Evolutionary conservation across 1,284 basidiomycete genomes (phyloP).

Genomic region (Marasmius tenuissimus): DNA sequence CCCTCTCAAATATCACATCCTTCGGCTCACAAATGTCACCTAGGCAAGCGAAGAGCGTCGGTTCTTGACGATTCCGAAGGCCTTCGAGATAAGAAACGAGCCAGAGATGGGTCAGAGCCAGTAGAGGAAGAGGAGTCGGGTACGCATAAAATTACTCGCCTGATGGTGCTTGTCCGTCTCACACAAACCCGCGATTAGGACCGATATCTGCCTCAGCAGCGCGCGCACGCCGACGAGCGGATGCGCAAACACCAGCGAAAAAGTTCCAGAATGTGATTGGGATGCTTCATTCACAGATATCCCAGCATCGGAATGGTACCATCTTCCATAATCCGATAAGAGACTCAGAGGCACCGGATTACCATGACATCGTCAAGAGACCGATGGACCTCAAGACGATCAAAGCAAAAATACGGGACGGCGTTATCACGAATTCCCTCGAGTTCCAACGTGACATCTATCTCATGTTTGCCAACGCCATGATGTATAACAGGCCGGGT

Average conservation of each 20-base stretch:
- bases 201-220: constrained; percentile 25
- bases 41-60: constrained; percentile 71
- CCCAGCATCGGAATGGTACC: constrained; percentile 81
- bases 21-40: background rate
- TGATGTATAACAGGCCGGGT: constrained; percentile 90
- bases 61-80: constrained; percentile 49
- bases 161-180: background rate
- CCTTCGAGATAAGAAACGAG: constrained; percentile 58
- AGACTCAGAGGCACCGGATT: constrained; percentile 84
- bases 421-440: constrained; percentile 72
- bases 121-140: constrained; percentile 65
- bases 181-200: background rate
- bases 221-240: constrained; percentile 28
- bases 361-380: constrained; percentile 85
- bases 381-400: constrained; percentile 95
- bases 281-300: constrained; percentile 80
- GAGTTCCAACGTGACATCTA: constrained; percentile 90
- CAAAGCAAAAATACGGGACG: constrained; percentile 80
- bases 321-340: constrained; percentile 92
- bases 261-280: constrained; percentile 79
- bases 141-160: constrained; percentile 21
- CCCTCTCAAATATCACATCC: background rate
- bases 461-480: constrained; percentile 93
- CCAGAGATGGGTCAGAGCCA: constrained; percentile 68
- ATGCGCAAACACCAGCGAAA: constrained; percentile 55